phyloP scores from a whole-genome alignment of 108 stramenopile species.

The Fistulifera solaris region DNA sequence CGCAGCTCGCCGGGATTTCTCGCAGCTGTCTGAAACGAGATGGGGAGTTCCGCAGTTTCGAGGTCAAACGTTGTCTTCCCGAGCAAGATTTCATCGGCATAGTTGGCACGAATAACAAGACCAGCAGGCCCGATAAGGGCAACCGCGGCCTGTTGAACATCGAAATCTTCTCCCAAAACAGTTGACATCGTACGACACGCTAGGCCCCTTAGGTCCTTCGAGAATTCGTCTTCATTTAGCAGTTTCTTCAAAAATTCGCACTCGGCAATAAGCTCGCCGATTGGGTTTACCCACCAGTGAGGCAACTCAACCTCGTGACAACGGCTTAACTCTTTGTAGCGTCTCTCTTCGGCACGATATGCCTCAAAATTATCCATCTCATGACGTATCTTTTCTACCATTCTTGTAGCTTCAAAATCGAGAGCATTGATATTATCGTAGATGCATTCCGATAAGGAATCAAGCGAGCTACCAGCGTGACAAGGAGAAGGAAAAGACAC shows the following conservation, averaged over 20 bases:
- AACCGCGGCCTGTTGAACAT: slow-evolving; percentile 5
- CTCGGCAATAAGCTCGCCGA: not conserved
- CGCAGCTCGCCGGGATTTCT: slow-evolving; percentile 12
- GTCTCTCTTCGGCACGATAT: not conserved
- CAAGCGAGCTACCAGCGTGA: not conserved
- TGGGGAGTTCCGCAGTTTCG: slow-evolving; percentile 1
- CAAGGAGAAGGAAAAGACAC: slow-evolving; percentile 26
- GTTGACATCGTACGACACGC: not conserved
- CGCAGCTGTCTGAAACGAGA: slow-evolving; percentile 14
- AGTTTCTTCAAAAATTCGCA: slow-evolving; percentile 1
- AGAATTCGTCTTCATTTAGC: slow-evolving; percentile 12
- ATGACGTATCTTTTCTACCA: not conserved
- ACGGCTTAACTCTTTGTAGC: not conserved
- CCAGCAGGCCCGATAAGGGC: slow-evolving; percentile 14
- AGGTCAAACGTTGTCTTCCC: too few relatives aligned
- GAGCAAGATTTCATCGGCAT: too few relatives aligned
- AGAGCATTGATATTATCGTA: slow-evolving; percentile 20
- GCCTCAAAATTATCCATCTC: not conserved
- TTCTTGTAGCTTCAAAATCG: slow-evolving; percentile 10
- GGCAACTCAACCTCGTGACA: slow-evolving; percentile 1
- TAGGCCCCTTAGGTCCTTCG: not conserved
- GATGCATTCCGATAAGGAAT: slow-evolving; percentile 17
- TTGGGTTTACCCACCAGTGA: slow-evolving; percentile 9
- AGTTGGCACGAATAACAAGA: slow-evolving; percentile 9
- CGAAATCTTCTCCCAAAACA: not conserved